Percentiles rank a stretch among this genome's conserved stretches.
phyloP scores from a whole-genome alignment of 805 yeast genomes.

The Blastobotrys peoriensis region DNA sequence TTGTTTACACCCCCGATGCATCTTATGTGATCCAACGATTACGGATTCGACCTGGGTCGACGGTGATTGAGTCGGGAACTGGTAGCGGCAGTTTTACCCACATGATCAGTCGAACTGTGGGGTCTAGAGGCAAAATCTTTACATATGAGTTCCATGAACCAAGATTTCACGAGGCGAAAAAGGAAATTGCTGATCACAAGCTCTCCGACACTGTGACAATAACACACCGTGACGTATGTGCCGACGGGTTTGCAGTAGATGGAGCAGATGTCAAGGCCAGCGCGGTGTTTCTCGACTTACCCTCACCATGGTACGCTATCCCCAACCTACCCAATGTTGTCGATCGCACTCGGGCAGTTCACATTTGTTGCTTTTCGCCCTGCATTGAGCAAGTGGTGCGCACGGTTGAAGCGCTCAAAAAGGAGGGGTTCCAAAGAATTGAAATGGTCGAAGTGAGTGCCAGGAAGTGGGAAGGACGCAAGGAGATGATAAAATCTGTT shows the following conservation, averaged over 20 bases:
- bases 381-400: slow-evolving; percentile 95
- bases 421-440: slow-evolving; percentile 73
- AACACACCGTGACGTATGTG: slow-evolving; percentile 91
- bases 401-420: slow-evolving; percentile 69
- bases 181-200: slow-evolving; percentile 72
- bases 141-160: slow-evolving; percentile 90
- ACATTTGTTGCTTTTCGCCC: slow-evolving; percentile 93
- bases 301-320: slow-evolving; percentile 96
- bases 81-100: slow-evolving; percentile 97
- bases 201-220: slow-evolving; percentile 52
- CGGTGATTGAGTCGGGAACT: slow-evolving; percentile 95
- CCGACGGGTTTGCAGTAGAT: slow-evolving; percentile 67
- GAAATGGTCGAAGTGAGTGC: slow-evolving; percentile 92
- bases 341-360: slow-evolving; percentile 46
- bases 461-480: slow-evolving; percentile 81
- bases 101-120: slow-evolving; percentile 77
- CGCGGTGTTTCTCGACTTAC: slow-evolving; percentile 82
- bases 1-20: slow-evolving; percentile 94
- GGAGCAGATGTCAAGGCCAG: slow-evolving; percentile 47
- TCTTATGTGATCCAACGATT: slow-evolving; percentile 83
- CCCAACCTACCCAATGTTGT: slow-evolving; percentile 62
- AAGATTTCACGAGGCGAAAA: slow-evolving; percentile 69
- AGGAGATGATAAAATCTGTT: slow-evolving; percentile 75
- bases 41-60: slow-evolving; percentile 62
- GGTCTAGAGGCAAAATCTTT: slow-evolving; percentile 54